Percentiles rank a stretch among this genome's conserved stretches.
These are phyloP conservation scores for Aeschynomene evenia DNA, from an alignment of 306 rosid genomes.

Conservation along the genomic window DNA sequence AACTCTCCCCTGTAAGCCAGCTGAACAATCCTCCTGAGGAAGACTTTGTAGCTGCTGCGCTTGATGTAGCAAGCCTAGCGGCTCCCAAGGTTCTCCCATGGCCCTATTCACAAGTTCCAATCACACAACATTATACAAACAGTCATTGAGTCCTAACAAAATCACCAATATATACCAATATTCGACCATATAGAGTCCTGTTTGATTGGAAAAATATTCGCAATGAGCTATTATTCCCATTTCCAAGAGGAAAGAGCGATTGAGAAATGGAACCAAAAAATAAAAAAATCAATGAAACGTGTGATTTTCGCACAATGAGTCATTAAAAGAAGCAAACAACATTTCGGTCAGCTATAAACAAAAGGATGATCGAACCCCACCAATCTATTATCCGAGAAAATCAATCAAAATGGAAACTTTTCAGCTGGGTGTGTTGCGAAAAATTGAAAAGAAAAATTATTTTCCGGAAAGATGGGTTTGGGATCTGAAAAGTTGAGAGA, in stretches of 20 bases:
- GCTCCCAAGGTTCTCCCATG: constrained; percentile 54
- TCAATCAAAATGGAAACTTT: constrained; percentile 3
- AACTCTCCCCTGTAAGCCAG: constrained; percentile 72
- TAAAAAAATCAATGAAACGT: not conserved
- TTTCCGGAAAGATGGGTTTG: not conserved
- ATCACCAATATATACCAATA: not conserved
- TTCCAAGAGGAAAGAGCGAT: not conserved
- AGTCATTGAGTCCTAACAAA: not conserved
- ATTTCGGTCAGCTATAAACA: not conserved
- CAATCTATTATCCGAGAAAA: not conserved
- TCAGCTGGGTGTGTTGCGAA: not conserved
- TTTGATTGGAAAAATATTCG: not conserved
- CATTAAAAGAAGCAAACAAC: not conserved
- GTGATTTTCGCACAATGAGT: constrained; percentile 17
- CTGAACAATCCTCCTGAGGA: constrained; percentile 67
- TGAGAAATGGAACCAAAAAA: not conserved
- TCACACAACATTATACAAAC: constrained; percentile 21
- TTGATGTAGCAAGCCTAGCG: constrained; percentile 58
- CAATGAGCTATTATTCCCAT: not conserved
- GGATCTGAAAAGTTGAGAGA: not conserved
- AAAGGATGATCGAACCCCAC: not conserved
- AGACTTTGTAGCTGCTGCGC: constrained; percentile 54
- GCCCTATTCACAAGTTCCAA: constrained; percentile 45
- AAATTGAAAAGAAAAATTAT: not conserved
- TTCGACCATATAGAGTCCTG: not conserved